phyloP scores from a whole-genome alignment of 352 stramenopile genomes.

The Globisporangium splendens region DNA sequence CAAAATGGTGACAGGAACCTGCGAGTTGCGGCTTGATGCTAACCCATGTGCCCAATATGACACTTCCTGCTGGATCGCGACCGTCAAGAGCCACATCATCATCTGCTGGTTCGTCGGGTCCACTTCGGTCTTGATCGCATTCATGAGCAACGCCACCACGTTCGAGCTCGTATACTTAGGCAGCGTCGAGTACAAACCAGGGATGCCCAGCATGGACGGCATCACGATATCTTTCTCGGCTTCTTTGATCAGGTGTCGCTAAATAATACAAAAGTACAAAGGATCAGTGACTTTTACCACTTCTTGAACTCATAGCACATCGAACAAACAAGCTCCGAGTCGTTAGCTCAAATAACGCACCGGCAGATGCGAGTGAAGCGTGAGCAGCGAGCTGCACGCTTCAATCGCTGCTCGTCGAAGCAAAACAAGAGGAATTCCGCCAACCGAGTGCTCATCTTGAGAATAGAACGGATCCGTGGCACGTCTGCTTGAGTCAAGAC shows the following conservation, averaged over 20 bases:
- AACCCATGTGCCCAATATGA: conserved; percentile 78
- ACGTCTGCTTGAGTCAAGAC: conserved; percentile 27
- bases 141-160: conserved; percentile 79
- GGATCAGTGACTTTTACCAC: neutral
- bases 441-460: conserved; percentile 64
- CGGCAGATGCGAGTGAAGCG: conserved; percentile 75
- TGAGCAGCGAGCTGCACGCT: conserved; percentile 77
- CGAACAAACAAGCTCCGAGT: neutral
- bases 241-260: conserved; percentile 76
- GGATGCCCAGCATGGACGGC: conserved; percentile 59
- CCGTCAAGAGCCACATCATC: conserved; percentile 85
- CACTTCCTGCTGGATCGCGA: conserved; percentile 86
- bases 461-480: conserved; percentile 43
- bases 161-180: conserved; percentile 86
- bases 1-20: conserved; percentile 83
- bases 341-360: conserved; percentile 19
- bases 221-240: conserved; percentile 67
- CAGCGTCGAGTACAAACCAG: conserved; percentile 73
- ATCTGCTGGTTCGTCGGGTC: conserved; percentile 88
- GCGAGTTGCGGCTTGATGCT: conserved; percentile 78
- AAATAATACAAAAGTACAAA: neutral
- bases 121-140: conserved; percentile 73
- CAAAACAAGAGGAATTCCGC: conserved; percentile 69
- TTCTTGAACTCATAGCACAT: no score
- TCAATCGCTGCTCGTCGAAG: conserved; percentile 75